phyloP scores from a whole-genome alignment of 2,329 filamentous ascomycete species.

The Venturia asperata region DNA sequence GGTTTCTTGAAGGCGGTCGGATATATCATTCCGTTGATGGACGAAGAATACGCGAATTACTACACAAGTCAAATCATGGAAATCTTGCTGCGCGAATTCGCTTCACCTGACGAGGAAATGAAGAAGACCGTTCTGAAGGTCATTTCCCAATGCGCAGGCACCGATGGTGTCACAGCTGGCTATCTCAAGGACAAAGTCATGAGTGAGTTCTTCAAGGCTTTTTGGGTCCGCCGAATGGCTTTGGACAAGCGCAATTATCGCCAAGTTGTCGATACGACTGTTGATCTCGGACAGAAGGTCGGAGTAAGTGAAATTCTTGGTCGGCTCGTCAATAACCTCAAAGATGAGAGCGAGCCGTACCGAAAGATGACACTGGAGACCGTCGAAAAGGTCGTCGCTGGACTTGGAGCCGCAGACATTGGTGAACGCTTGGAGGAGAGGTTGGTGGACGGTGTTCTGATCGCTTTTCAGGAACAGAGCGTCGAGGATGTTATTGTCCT shows the following conservation, averaged over 20 bases:
- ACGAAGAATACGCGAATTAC: constrained; percentile 98
- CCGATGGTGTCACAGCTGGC: constrained; percentile 86
- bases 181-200: constrained; percentile 95
- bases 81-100: constrained; percentile 90
- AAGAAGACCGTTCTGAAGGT: constrained; percentile 99
- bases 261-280: constrained; percentile 95
- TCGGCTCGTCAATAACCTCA: constrained; percentile 87
- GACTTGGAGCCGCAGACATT: constrained; percentile 88
- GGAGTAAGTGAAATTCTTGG: constrained; percentile 92
- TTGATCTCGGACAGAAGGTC: constrained; percentile 96
- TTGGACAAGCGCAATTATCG: constrained; percentile 96
- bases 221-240: constrained; percentile 96
- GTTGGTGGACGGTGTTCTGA: constrained; percentile 88
- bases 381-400: constrained; percentile 90
- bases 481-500: constrained; percentile 94
- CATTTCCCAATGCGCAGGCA: constrained; percentile 88
- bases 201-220: constrained; percentile 96
- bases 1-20: constrained; percentile 96
- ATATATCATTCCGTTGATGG: constrained; percentile 98
- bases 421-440: constrained; percentile 87
- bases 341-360: constrained; percentile 96
- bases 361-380: constrained; percentile 99
- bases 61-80: constrained; percentile 99
- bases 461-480: constrained; percentile 96
- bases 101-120: constrained; percentile 98